phyloP scores from a whole-genome alignment of 495 filamentous ascomycete species.

The Aspergillus affinis region DNA sequence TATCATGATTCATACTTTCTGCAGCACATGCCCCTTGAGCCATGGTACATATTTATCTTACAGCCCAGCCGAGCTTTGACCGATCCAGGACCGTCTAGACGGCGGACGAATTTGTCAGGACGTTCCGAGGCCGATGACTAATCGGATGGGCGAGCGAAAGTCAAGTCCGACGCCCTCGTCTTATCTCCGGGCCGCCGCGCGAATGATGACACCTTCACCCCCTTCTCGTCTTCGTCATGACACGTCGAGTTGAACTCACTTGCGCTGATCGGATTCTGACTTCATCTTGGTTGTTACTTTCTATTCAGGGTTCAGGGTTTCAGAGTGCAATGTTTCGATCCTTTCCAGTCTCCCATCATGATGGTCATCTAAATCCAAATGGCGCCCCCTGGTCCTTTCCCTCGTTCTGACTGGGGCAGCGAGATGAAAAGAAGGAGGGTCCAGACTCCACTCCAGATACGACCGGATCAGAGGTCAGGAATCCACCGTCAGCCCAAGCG shows the following conservation, averaged over 20 bases:
- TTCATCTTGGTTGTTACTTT: neutral
- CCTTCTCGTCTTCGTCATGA: neutral
- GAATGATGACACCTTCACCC: neutral
- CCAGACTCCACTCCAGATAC: neutral
- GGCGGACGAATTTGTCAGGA: neutral
- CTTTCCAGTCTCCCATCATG: neutral
- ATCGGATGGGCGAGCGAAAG: neutral
- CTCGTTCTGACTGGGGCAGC: neutral
- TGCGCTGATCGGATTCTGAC: neutral
- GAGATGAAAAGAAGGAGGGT: slow-evolving; percentile 5
- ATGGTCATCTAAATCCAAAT: neutral
- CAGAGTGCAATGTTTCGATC: no score
- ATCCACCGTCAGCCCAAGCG: slow-evolving; percentile 1
- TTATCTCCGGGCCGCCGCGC: neutral
- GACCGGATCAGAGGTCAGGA: neutral
- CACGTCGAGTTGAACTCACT: neutral
- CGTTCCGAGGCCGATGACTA: neutral
- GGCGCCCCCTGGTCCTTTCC: neutral
- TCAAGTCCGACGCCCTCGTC: neutral
- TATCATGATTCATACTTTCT: neutral
- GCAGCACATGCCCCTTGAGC: neutral
- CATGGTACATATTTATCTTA: no score
- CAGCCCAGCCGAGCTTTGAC: neutral
- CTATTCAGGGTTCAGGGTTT: neutral
- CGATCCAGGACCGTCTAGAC: neutral